Percentiles rank a stretch among this genome's conserved stretches.
These are phyloP conservation scores for Neurospora tetraspora DNA, from an alignment of 495 filamentous ascomycete species.

Conservation along the genomic window DNA sequence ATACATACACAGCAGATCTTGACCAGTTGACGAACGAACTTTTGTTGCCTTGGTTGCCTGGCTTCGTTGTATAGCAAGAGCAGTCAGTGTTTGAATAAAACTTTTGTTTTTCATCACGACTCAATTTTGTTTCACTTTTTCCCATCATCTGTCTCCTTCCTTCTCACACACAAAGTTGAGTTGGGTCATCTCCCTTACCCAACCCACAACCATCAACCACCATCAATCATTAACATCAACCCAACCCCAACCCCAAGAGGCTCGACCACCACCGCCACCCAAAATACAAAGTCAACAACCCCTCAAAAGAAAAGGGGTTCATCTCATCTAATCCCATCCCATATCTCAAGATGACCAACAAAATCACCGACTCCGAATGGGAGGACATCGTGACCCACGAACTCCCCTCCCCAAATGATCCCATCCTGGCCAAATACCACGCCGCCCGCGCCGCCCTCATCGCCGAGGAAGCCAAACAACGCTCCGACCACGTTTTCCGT, in stretches of 20 bases:
- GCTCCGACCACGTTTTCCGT: slow-evolving; percentile 51
- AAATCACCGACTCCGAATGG: slow-evolving; percentile 45
- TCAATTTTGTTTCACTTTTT: background rate
- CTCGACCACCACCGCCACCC: background rate
- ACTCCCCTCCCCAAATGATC: slow-evolving; percentile 47
- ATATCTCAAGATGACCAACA: background rate
- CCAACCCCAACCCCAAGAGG: background rate
- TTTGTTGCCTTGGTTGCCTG: background rate
- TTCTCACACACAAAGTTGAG: background rate
- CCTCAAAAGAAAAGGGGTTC: too few relatives aligned
- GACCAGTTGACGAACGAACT: background rate
- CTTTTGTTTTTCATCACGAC: background rate
- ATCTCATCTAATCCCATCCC: too few relatives aligned
- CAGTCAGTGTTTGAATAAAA: background rate
- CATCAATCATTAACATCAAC: background rate
- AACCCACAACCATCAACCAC: background rate
- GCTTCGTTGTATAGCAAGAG: background rate
- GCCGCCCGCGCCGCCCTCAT: slow-evolving; percentile 68
- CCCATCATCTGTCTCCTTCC: background rate
- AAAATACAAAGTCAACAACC: background rate
- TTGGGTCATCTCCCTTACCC: background rate
- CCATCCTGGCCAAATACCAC: slow-evolving; percentile 72
- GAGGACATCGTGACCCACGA: slow-evolving; percentile 38
- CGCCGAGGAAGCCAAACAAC: slow-evolving; percentile 65
- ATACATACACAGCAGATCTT: background rate